Evolutionary conservation across 192 early-diverging fungal species (phyloP), one percentile per base, ranked within the genome.

Genomic region (Entomortierella chlamydospora): DNA sequence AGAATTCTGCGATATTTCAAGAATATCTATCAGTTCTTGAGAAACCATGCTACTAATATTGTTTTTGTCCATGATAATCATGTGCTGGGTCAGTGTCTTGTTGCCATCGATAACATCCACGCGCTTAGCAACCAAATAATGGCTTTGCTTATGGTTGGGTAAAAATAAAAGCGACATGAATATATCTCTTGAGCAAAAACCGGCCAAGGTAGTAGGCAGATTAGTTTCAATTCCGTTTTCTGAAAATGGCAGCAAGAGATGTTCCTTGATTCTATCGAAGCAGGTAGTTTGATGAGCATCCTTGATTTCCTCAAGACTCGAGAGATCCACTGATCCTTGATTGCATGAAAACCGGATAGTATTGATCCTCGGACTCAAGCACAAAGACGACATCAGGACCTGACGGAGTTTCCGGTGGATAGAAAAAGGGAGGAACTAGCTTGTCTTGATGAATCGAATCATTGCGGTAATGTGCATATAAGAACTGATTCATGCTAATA

Each of bases 301-400:
- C 10, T 18, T 54, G 25, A 54, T 54, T 29, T 54, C 52, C n/a
- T 28, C 15, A 17, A 54, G 23, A 4, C 9, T 54, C 17, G 50
- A 51, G 8, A 25, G n/a, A 8, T 54, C 52, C 52, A 54, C 20
- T 5, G 5, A 28, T 26, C 25, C 26, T 54, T 54, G 52, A 54
- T 15, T 54, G 52, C 28, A 54, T 54, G 52, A 54, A 54, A 54
- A 54, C 52, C 26, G 52, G 52, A 26, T 54, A 54, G 52, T 54
- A 30, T 54, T 54, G 52, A 18, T 26, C 18, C 52, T 54, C 52
- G 2, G 52, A 54, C 26, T 54, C 52, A 3, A 54, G 52, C 3
- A 54, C 52, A 28, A 54, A 54, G 28, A 54, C 52, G 26, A 54
- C 52, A 26, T 54, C 52, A 5, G 52, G 52, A 5, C 52, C 52